Conservation (phyloP, 179 eudicot species). For the Beta lomatogona region DNA sequence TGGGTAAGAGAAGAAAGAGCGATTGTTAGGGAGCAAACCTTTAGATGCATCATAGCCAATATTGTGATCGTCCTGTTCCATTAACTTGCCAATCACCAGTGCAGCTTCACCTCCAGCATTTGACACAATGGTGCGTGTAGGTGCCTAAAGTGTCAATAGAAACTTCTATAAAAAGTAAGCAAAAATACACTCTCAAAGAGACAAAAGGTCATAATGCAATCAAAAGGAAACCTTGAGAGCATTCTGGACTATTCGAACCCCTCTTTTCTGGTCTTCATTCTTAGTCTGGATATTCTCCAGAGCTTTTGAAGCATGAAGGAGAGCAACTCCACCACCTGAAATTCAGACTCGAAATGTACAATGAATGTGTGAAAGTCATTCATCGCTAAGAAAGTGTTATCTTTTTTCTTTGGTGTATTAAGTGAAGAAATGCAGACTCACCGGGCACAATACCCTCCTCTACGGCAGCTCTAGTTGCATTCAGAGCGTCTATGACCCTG, state of each 20-base stretch:
- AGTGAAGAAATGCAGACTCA: slow-evolving; percentile 26
- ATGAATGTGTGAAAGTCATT: neutral
- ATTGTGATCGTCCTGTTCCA: slow-evolving; percentile 75
- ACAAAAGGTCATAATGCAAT: neutral
- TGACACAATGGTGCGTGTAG: slow-evolving; percentile 69
- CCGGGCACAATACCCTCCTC: slow-evolving; percentile 99
- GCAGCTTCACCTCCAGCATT: slow-evolving; percentile 91
- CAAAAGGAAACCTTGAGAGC: slow-evolving; percentile 70
- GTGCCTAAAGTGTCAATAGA: slow-evolving; percentile 53
- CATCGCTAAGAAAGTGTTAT: neutral
- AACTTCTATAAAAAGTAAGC: neutral
- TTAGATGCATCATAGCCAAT: slow-evolving; percentile 88
- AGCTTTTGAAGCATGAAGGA: slow-evolving; percentile 76
- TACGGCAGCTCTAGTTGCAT: slow-evolving; percentile 95
- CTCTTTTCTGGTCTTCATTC: slow-evolving; percentile 87
- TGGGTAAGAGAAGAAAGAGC: neutral
- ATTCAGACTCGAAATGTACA: slow-evolving; percentile 5
- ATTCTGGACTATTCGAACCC: slow-evolving; percentile 75
- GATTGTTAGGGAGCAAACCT: slow-evolving; percentile 41
- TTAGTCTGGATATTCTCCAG: slow-evolving; percentile 62
- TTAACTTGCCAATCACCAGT: slow-evolving; percentile 75
- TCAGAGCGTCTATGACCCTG: slow-evolving; percentile 90
- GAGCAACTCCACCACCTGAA: slow-evolving; percentile 95
- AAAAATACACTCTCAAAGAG: neutral
- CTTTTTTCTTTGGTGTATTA: neutral